Percentiles rank a stretch among this genome's conserved stretches.
These are phyloP conservation scores for Ascomycota sp. DNA, from an alignment of 2,329 filamentous ascomycete species.

Conservation along the genomic window DNA sequence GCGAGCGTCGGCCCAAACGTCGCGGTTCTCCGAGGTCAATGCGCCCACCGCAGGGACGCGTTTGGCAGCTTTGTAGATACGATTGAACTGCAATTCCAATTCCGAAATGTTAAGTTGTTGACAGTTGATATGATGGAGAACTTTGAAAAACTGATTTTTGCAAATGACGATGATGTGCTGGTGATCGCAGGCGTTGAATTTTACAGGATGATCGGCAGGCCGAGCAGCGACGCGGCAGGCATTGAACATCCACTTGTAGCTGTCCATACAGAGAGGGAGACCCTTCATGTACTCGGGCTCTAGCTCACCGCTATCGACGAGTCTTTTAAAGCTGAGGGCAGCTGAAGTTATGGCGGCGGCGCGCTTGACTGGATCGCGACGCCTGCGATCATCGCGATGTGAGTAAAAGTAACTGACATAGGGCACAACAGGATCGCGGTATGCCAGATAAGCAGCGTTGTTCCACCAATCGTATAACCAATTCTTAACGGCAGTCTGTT, in stretches of 20 bases:
- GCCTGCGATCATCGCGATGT: slow-evolving; percentile 76
- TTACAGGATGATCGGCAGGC: slow-evolving; percentile 63
- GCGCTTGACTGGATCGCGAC: slow-evolving; percentile 76
- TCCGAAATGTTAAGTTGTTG: slow-evolving; percentile 75
- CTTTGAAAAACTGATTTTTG: slow-evolving; percentile 97
- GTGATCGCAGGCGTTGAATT: slow-evolving; percentile 55
- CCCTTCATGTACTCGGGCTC: slow-evolving; percentile 99
- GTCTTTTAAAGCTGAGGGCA: slow-evolving; percentile 80
- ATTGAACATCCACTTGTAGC: slow-evolving; percentile 99
- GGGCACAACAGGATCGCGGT: slow-evolving; percentile 88
- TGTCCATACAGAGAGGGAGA: slow-evolving; percentile 93
- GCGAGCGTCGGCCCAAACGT: slow-evolving; percentile 76
- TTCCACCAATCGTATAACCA: slow-evolving; percentile 99
- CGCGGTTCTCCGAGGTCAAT: slow-evolving; percentile 80
- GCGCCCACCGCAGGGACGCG: slow-evolving; percentile 57
- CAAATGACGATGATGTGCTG: slow-evolving; percentile 78
- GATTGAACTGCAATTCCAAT: slow-evolving; percentile 74
- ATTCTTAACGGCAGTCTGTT: slow-evolving; percentile 68
- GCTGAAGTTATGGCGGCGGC: slow-evolving; percentile 78
- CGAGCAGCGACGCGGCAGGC: slow-evolving; percentile 65
- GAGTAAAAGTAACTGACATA: slow-evolving; percentile 99
- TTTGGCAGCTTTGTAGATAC: slow-evolving; percentile 59
- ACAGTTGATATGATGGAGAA: slow-evolving; percentile 61
- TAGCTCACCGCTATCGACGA: slow-evolving; percentile 62
- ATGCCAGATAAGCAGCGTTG: slow-evolving; percentile 73